Evolutionary conservation across 1,139 yeast species (phyloP).

Genomic region (Candida sp.): DNA sequence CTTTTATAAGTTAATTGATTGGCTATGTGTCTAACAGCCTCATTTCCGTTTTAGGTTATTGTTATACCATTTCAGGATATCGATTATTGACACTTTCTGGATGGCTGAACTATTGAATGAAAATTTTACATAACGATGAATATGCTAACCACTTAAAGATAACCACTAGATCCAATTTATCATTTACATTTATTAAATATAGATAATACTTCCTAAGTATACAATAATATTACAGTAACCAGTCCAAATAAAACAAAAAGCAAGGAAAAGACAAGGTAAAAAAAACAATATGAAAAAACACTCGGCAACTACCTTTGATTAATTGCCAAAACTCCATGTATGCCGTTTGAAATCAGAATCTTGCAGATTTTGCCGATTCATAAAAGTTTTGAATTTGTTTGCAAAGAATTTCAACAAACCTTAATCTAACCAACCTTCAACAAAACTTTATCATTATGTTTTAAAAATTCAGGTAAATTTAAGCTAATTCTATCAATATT

Average conservation of each 20-base stretch:
- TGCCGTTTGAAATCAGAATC: neutral
- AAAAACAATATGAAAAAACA: neutral
- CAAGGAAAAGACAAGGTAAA: neutral
- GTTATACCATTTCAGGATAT: too few relatives aligned
- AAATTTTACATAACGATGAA: too few relatives aligned
- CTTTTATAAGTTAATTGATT: too few relatives aligned
- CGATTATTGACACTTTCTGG: too few relatives aligned
- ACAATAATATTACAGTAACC: neutral
- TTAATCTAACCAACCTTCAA: conserved; percentile 11
- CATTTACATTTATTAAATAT: neutral
- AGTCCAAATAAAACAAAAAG: neutral
- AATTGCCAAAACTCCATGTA: neutral
- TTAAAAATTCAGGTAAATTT: conserved; percentile 20
- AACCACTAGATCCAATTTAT: neutral
- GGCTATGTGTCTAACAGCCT: too few relatives aligned
- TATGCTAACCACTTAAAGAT: too few relatives aligned
- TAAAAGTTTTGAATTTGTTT: too few relatives aligned
- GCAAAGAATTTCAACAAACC: too few relatives aligned
- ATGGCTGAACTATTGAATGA: too few relatives aligned
- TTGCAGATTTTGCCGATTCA: too few relatives aligned
- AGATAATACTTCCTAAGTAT: neutral
- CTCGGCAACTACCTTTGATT: neutral
- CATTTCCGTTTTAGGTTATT: too few relatives aligned
- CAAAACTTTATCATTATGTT: conserved; percentile 15
- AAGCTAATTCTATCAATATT: conserved; percentile 24